phyloP scores from a whole-genome alignment of 2,329 filamentous ascomycete species.

The Fusarium nodosum region DNA sequence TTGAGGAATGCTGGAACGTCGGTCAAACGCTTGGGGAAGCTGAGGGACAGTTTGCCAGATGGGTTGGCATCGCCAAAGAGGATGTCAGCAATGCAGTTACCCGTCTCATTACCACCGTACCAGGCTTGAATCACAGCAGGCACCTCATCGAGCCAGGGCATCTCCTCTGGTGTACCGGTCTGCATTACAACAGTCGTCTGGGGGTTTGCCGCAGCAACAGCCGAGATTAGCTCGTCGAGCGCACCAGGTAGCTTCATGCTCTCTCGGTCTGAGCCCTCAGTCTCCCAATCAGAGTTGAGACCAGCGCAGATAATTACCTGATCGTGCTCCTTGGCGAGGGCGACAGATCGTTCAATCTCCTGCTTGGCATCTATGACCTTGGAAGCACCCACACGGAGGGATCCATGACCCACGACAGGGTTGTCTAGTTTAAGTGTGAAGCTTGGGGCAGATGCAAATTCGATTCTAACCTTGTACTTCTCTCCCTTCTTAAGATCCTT shows the following conservation, averaged over 20 bases:
- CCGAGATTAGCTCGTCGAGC: constrained; percentile 77
- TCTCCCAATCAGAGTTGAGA: constrained; percentile 85
- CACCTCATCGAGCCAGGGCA: constrained; percentile 75
- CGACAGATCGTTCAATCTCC: constrained; percentile 75
- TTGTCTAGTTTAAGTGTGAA: constrained; percentile 66
- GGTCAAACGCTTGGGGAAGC: constrained; percentile 75
- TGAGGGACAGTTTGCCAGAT: constrained; percentile 79
- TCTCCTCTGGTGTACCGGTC: constrained; percentile 79
- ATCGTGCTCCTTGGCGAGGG: constrained; percentile 76
- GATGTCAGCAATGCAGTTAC: constrained; percentile 83
- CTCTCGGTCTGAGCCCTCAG: constrained; percentile 81
- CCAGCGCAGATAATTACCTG: constrained; percentile 84
- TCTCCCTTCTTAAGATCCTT: constrained; percentile 70
- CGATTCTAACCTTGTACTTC: constrained; percentile 69
- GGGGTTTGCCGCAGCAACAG: constrained; percentile 75
- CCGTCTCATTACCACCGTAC: constrained; percentile 90
- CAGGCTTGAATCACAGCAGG: constrained; percentile 79
- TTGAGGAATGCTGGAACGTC: constrained; percentile 84
- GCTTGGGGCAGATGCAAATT: constrained; percentile 71
- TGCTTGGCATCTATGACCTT: constrained; percentile 69
- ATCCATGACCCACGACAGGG: constrained; percentile 69
- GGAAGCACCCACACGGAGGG: constrained; percentile 72
- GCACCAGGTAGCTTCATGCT: constrained; percentile 82
- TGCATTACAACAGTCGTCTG: constrained; percentile 81
- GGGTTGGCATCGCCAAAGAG: constrained; percentile 82